phyloP scores from a whole-genome alignment of 1,139 yeast species.

The Suhomyces chickasaworum region DNA sequence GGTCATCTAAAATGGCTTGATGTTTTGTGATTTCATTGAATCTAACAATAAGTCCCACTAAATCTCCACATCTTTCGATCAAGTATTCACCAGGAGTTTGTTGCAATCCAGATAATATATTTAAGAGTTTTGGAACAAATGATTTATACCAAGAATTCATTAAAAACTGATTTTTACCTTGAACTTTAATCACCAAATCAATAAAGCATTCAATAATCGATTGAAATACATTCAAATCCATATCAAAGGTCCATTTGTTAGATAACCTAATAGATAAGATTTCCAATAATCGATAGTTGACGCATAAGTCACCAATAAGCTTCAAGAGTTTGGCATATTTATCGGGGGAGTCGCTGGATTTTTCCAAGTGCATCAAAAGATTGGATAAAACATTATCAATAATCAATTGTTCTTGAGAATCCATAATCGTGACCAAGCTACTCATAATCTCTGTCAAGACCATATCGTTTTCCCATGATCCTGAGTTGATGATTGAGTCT shows the following conservation, averaged over 20 bases:
- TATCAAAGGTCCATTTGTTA: constrained; percentile 37
- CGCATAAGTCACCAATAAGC: constrained; percentile 47
- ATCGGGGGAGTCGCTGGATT: constrained; percentile 34
- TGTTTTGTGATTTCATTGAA: constrained; percentile 42
- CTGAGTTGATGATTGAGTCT: constrained; percentile 31
- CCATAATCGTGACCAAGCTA: constrained; percentile 55
- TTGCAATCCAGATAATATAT: constrained; percentile 12
- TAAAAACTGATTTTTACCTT: constrained; percentile 29
- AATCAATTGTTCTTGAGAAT: constrained; percentile 35
- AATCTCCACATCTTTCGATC: constrained; percentile 39
- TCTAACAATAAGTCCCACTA: constrained; percentile 40
- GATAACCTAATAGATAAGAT: constrained; percentile 51
- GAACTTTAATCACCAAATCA: constrained; percentile 27
- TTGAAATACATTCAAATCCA: constrained; percentile 18
- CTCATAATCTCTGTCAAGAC: constrained; percentile 42
- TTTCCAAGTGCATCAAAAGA: constrained; percentile 44
- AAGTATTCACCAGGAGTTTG: constrained; percentile 7
- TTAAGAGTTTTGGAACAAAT: constrained; percentile 37
- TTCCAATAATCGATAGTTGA: constrained; percentile 51
- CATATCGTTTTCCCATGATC: constrained; percentile 35
- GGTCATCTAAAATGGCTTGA: constrained; percentile 39
- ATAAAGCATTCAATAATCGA: constrained; percentile 30
- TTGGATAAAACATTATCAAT: constrained; percentile 63
- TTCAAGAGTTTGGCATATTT: constrained; percentile 37
- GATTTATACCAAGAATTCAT: constrained; percentile 46